phyloP scores from a whole-genome alignment of 805 yeast species.

The Yarrowia deformans region DNA sequence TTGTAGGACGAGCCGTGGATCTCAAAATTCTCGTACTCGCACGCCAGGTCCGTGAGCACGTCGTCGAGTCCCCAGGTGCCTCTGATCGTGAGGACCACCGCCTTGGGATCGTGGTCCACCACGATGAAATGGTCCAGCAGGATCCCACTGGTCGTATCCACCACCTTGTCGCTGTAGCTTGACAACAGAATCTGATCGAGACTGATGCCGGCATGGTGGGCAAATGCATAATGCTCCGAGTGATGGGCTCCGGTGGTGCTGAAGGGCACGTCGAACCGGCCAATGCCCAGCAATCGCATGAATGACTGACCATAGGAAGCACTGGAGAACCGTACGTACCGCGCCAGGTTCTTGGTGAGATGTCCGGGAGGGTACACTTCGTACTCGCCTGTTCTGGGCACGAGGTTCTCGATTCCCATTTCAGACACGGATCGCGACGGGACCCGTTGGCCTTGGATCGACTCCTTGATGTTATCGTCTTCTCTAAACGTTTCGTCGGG shows the following conservation, averaged over 20 bases:
- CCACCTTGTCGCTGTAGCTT: constrained; percentile 46
- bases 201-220: constrained; percentile 47
- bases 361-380: constrained; percentile 47
- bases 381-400: constrained; percentile 37
- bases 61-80: constrained; percentile 51
- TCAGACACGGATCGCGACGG: background rate
- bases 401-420: constrained; percentile 18
- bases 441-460: constrained; percentile 1
- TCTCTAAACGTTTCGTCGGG: constrained; percentile 1
- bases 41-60: constrained; percentile 49
- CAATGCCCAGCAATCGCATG: constrained; percentile 48
- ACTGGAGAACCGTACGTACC: constrained; percentile 49
- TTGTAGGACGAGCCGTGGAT: constrained; percentile 47
- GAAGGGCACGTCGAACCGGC: constrained; percentile 44
- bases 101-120: constrained; percentile 48
- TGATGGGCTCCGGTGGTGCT: constrained; percentile 46
- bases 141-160: constrained; percentile 46
- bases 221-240: constrained; percentile 49
- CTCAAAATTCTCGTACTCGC: constrained; percentile 48
- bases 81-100: constrained; percentile 49
- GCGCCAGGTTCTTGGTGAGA: constrained; percentile 47
- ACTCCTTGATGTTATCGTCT: constrained; percentile 37
- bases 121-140: constrained; percentile 50
- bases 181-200: constrained; percentile 48
- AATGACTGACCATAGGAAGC: constrained; percentile 52